Evolutionary conservation across 139 green algal genomes (phyloP), one percentile per base, ranked within the genome.

Genomic region (Auxenochlorella pyrenoidosa): DNA sequence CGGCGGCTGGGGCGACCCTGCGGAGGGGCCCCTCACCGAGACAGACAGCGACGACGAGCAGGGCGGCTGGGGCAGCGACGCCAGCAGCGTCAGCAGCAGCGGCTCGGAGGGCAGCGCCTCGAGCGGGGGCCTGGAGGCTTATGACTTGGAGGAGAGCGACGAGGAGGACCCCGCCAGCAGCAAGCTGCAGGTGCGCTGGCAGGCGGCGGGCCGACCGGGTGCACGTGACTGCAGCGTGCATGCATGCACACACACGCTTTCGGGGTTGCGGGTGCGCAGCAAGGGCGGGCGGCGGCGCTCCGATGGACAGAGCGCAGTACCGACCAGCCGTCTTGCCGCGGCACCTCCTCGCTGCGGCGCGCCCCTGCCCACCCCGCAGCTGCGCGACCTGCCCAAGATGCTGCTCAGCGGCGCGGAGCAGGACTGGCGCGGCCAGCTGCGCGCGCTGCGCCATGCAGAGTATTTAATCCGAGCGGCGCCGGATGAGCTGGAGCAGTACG

Each of bases 401-500:
- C 73, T 84, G 75, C 63, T 89, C 21, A 84, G 75, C 60, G 70
- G 79, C 75, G 63, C 80, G 30, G 95, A 97, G 72, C 63, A 59
- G 30, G 93, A 97, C 40, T 90, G 89, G 47, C 72, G 87, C 24
- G 93, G 60, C 5, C 91, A 93, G 79, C 86, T 97, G 32, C 84
- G 72, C 43, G 95, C 93, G 21, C 87, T 97, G 65, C 54, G 21
- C 5, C 54, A 72, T 36, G 75, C 93, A 13, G 90, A 96, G 87
- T 81, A 87, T 41, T 63, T 98, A 6, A 75, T 98, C 16, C 89
- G 93, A 32, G 94, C 94, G 28, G 88, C 77, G 26, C 95, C 95
- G 8, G 93, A 96, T 71, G 95, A 98, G 91, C 91, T 98, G 83
- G 73, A 63, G 26, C 83, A 91, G 26, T 87, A 94, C 22, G 91